phyloP scores from a whole-genome alignment of 2,329 filamentous ascomycete genomes.

The Cladosporium velox region DNA sequence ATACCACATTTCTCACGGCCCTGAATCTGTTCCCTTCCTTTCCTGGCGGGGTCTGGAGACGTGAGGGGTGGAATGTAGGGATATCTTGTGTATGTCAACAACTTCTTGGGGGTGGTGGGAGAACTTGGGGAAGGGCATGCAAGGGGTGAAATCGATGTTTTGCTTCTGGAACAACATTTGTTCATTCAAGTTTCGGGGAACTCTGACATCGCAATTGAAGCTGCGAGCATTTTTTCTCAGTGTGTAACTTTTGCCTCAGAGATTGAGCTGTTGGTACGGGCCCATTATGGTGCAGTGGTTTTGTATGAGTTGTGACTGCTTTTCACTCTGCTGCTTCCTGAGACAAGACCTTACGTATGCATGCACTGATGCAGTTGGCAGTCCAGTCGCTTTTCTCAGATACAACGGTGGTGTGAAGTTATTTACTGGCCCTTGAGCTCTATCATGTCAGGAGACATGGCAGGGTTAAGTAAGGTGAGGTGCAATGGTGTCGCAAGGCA shows the following conservation, averaged over 20 bases:
- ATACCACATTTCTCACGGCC: background rate
- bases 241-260: background rate
- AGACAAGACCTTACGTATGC: background rate
- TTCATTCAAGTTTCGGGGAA: background rate
- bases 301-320: background rate
- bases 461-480: background rate
- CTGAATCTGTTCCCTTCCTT: background rate
- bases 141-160: background rate
- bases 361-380: background rate
- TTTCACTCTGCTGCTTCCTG: background rate
- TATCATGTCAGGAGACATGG: background rate
- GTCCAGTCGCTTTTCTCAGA: background rate
- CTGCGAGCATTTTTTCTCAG: background rate
- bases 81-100: slow-evolving; percentile 13
- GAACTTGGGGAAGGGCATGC: background rate
- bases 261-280: too few relatives aligned
- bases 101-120: background rate
- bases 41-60: background rate
- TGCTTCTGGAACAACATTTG: background rate
- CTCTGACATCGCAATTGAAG: background rate
- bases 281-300: too few relatives aligned
- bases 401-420: background rate
- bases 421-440: background rate
- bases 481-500: background rate
- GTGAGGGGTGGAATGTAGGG: slow-evolving; percentile 18